Evolutionary conservation across 306 rosid genomes (phyloP).

Genomic region (Calophaca sinica): DNA sequence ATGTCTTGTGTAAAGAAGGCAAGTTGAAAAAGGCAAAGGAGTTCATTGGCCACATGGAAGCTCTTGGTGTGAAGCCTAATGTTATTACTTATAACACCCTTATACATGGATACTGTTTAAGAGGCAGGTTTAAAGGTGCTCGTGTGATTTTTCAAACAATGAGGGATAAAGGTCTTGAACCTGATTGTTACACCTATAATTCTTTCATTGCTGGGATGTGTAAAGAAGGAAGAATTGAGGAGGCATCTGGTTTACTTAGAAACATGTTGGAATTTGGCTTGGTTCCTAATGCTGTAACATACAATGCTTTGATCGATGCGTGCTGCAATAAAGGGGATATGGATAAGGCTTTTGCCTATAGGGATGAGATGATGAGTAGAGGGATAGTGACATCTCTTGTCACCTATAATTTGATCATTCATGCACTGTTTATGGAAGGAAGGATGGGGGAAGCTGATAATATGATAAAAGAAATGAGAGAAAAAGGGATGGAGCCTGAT

Average conservation of each 20-base stretch:
- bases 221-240: conserved; percentile 67
- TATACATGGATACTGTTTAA: conserved; percentile 67
- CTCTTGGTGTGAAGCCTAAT: conserved; percentile 64
- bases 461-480: conserved; percentile 67
- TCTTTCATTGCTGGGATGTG: conserved; percentile 72
- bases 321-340: conserved; percentile 76
- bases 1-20: conserved; percentile 85
- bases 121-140: conserved; percentile 65
- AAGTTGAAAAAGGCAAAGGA: conserved; percentile 83
- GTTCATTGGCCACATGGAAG: conserved; percentile 73
- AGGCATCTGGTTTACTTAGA: conserved; percentile 63
- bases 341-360: conserved; percentile 68
- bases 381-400: conserved; percentile 64
- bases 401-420: conserved; percentile 83
- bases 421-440: conserved; percentile 79
- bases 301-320: conserved; percentile 78
- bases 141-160: conserved; percentile 53
- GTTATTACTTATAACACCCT: conserved; percentile 78
- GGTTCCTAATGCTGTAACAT: conserved; percentile 71
- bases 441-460: conserved; percentile 65
- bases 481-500: conserved; percentile 69
- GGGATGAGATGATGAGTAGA: conserved; percentile 73
- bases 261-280: conserved; percentile 64
- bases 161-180: conserved; percentile 66
- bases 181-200: conserved; percentile 73